Conservation (phyloP, 768 basidiomycete species). For the Leccinellum rugosiceps region DNA sequence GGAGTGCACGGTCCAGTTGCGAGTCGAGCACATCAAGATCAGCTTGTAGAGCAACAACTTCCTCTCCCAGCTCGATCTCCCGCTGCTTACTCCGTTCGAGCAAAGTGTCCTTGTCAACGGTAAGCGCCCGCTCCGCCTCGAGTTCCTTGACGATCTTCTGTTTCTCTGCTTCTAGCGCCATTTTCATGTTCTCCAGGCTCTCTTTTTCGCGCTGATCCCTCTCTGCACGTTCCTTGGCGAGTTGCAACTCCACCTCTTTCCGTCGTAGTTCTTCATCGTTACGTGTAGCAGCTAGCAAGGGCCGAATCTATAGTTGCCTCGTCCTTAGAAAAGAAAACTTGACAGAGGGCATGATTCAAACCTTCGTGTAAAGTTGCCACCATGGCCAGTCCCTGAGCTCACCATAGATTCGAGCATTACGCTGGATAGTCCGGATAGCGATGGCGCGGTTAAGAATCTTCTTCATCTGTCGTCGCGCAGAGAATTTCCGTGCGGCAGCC, state of each 20-base stretch:
- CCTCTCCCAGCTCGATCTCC: conserved; percentile 85
- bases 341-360: conserved; percentile 19
- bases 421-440: conserved; percentile 89
- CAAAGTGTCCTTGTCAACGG: conserved; percentile 78
- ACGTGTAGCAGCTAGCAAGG: conserved; percentile 86
- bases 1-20: conserved; percentile 78
- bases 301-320: conserved; percentile 64
- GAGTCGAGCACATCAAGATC: conserved; percentile 85
- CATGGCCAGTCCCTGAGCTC: conserved; percentile 95
- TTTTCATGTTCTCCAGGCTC: conserved; percentile 74
- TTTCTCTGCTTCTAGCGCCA: conserved; percentile 83
- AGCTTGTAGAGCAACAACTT: conserved; percentile 70
- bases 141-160: conserved; percentile 76
- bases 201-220: conserved; percentile 80
- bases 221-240: conserved; percentile 83
- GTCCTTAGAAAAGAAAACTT: conserved; percentile 1
- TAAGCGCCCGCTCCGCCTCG: conserved; percentile 75
- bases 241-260: conserved; percentile 79
- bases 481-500: conserved; percentile 80
- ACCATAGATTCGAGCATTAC: conserved; percentile 89
- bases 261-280: conserved; percentile 88
- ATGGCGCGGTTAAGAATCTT: conserved; percentile 92
- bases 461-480: conserved; percentile 85
- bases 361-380: conserved; percentile 98
- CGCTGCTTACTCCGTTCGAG: conserved; percentile 81